These are phyloP conservation scores for Paraglomus brasilianum DNA, from an alignment of 192 early-diverging fungal species.

Conservation along the genomic window DNA sequence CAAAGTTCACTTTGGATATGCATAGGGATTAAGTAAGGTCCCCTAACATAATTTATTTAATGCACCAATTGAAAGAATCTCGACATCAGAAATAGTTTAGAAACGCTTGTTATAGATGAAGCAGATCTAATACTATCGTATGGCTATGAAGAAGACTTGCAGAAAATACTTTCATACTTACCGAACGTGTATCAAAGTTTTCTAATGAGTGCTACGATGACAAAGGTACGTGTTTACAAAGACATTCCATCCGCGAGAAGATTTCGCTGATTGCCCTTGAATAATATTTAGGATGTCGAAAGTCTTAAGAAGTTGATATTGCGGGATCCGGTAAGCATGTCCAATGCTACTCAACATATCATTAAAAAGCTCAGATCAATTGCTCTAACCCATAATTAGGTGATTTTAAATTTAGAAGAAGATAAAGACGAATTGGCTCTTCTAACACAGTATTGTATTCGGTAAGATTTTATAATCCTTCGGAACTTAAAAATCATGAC, in stretches of 20 bases:
- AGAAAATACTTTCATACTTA: constrained; percentile 66
- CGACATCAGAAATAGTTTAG: constrained; percentile 55
- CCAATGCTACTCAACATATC: neutral
- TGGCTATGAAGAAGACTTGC: constrained; percentile 90
- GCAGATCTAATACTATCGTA: constrained; percentile 93
- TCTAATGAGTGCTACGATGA: constrained; percentile 93
- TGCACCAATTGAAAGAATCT: constrained; percentile 43
- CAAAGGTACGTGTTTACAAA: constrained; percentile 46
- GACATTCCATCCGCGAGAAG: neutral
- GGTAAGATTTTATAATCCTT: constrained; percentile 38
- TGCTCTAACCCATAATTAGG: constrained; percentile 39
- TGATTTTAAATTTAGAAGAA: constrained; percentile 85
- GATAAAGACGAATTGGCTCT: constrained; percentile 57
- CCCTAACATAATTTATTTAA: neutral
- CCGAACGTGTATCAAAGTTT: constrained; percentile 91
- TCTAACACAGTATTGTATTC: constrained; percentile 77
- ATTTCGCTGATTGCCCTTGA: neutral
- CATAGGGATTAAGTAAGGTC: constrained; percentile 7
- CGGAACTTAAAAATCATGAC: too few species aligned
- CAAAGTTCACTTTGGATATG: constrained; percentile 38
- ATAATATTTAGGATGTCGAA: constrained; percentile 79
- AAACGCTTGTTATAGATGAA: constrained; percentile 94
- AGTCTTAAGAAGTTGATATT: constrained; percentile 81
- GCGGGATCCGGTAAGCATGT: constrained; percentile 46
- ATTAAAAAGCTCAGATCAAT: neutral